Conservation (phyloP, 345 rosid species). For the Chamaenerion angustifolium region DNA sequence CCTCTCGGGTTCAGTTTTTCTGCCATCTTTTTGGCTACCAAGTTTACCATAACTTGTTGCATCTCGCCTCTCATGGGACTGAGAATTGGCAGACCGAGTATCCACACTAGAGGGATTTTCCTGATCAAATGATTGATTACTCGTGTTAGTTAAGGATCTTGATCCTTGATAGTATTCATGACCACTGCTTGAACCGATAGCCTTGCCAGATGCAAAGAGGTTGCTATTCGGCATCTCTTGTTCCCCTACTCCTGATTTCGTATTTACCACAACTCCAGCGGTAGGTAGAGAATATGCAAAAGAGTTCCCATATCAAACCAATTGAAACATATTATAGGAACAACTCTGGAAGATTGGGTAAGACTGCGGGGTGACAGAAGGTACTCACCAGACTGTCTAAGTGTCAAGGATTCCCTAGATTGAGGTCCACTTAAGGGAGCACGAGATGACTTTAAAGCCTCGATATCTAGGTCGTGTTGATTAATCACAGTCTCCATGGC, state of each 20-base stretch:
- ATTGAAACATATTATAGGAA: background rate
- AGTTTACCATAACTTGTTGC: conserved; percentile 12
- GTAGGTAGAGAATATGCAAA: conserved; percentile 66
- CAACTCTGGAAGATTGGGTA: background rate
- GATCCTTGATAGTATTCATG: conserved; percentile 70
- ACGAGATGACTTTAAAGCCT: conserved; percentile 66
- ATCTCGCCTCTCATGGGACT: conserved; percentile 63
- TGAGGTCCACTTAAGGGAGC: conserved; percentile 60
- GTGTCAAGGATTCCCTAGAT: conserved; percentile 53
- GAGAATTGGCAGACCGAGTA: conserved; percentile 67
- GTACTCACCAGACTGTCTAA: conserved; percentile 52
- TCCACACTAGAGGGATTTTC: conserved; percentile 94
- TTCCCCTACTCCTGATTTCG: conserved; percentile 41
- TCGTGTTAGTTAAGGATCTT: conserved; percentile 52
- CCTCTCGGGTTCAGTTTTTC: conserved; percentile 50
- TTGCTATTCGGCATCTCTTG: conserved; percentile 56
- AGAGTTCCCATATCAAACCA: conserved; percentile 7
- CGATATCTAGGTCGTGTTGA: conserved; percentile 84
- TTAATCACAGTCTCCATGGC: conserved; percentile 98
- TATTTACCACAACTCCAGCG: conserved; percentile 37
- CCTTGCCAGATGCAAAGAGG: conserved; percentile 48
- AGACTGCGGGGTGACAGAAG: conserved; percentile 4
- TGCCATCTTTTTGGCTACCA: conserved; percentile 39
- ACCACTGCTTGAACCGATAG: conserved; percentile 51
- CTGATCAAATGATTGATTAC: conserved; percentile 64